phyloP scores from a whole-genome alignment of 208 protist genomes.

The Trypanosoma theileri region DNA sequence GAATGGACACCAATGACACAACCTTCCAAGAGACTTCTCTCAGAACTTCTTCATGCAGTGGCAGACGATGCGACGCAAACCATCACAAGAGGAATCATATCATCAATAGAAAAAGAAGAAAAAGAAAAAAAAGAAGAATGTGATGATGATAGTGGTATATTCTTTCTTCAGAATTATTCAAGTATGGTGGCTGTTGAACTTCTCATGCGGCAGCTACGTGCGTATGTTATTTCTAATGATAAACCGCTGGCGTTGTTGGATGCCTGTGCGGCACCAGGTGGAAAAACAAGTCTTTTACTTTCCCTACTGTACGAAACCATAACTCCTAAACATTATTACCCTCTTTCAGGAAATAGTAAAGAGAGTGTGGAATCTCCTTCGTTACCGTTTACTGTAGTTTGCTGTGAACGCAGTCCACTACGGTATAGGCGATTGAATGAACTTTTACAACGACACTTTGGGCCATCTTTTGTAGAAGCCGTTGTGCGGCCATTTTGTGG shows the following conservation, averaged over 20 bases:
- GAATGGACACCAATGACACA: constrained; percentile 43
- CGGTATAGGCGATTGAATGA: constrained; percentile 38
- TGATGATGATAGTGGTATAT: not conserved
- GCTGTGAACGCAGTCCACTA: constrained; percentile 52
- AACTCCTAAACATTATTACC: constrained; percentile 28
- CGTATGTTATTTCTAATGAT: constrained; percentile 1
- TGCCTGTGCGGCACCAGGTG: constrained; percentile 92
- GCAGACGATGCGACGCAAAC: not conserved
- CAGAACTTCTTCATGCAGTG: constrained; percentile 4
- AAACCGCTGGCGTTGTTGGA: constrained; percentile 63
- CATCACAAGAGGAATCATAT: no score
- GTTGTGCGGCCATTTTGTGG: constrained; percentile 13
- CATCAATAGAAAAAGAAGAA: no score
- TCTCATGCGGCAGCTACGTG: constrained; percentile 33
- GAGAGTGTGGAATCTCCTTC: not conserved
- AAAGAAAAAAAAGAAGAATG: no score
- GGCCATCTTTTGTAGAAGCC: not conserved
- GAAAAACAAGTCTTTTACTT: constrained; percentile 88
- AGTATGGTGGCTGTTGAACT: constrained; percentile 73
- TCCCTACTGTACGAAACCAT: constrained; percentile 46
- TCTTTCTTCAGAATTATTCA: constrained; percentile 80
- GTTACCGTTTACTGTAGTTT: constrained; percentile 30
- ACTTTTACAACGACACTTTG: constrained; percentile 46
- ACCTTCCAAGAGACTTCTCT: constrained; percentile 33
- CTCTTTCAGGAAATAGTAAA: not conserved